These are phyloP conservation scores for Paraconiothyrium sp. DNA, from an alignment of 2,329 filamentous ascomycete species.

Conservation along the genomic window DNA sequence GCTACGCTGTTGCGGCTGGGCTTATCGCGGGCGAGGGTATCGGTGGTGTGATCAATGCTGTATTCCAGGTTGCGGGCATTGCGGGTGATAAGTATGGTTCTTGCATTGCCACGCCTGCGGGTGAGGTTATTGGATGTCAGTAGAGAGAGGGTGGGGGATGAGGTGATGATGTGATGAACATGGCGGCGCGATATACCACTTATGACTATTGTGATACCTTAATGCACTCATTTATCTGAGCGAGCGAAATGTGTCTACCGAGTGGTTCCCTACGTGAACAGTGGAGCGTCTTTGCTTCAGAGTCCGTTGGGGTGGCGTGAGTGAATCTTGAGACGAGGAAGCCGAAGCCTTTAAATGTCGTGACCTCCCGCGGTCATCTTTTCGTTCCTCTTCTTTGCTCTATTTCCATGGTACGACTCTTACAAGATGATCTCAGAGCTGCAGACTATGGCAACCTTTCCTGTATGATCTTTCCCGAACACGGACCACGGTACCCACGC, in stretches of 20 bases:
- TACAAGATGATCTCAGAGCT: not conserved
- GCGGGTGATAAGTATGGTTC: constrained; percentile 52
- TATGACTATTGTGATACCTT: constrained; percentile 4
- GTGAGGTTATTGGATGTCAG: constrained; percentile 4
- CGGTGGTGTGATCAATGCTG: constrained; percentile 69
- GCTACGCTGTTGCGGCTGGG: constrained; percentile 68
- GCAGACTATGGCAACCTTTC: not conserved
- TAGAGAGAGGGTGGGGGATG: not conserved
- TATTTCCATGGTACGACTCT: no score
- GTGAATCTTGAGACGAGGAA: not conserved
- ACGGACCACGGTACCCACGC: not conserved
- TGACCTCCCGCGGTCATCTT: not conserved
- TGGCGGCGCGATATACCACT: constrained; percentile 1
- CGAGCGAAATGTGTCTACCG: not conserved
- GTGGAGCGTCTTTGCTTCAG: not conserved
- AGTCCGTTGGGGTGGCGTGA: not conserved
- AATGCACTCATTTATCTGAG: constrained; percentile 2
- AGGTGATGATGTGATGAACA: not conserved
- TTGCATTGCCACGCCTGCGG: constrained; percentile 45
- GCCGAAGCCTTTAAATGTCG: not conserved
- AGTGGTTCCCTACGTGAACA: not conserved
- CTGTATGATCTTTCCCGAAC: not conserved
- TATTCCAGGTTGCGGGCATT: constrained; percentile 58
- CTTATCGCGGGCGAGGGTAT: constrained; percentile 72
- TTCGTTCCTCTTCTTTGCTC: not conserved